A percentile compares a stretch with the other conserved stretches of the same genome.
These are phyloP conservation scores for Capsicum rhomboideum DNA, from an alignment of 257 asterid species.

Conservation along the genomic window DNA sequence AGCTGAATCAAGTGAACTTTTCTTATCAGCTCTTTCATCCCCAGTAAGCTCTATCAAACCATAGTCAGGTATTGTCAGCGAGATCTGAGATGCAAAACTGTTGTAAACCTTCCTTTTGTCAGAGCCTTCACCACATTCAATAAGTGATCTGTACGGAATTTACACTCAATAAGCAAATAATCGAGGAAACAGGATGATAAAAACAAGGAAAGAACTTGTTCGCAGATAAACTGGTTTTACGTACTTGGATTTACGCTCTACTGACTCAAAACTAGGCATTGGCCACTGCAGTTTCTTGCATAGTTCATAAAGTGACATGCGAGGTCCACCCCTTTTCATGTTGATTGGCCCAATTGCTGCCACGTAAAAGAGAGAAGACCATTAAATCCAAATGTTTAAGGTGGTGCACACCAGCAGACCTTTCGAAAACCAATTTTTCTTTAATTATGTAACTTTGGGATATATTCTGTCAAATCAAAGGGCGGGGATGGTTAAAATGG, in stretches of 20 bases:
- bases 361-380: constrained; percentile 1
- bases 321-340: constrained; percentile 89
- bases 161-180: neutral
- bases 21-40: constrained; percentile 72
- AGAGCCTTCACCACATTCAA: constrained; percentile 41
- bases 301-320: constrained; percentile 48
- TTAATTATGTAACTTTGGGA: neutral
- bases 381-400: neutral
- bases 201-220: neutral
- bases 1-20: constrained; percentile 82
- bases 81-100: constrained; percentile 60
- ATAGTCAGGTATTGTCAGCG: constrained; percentile 55
- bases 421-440: neutral
- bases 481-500: neutral
- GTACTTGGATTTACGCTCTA: constrained; percentile 68
- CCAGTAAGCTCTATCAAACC: constrained; percentile 53
- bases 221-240: neutral
- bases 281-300: constrained; percentile 87
- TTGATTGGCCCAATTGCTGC: constrained; percentile 58
- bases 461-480: neutral
- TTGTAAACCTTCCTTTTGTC: constrained; percentile 34
- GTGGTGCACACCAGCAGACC: neutral
- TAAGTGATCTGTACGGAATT: constrained; percentile 26
- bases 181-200: neutral
- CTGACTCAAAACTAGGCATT: constrained; percentile 53